Conservation (phyloP, 176 grass and related monocot genomes). For the Ensete glaucum region DNA sequence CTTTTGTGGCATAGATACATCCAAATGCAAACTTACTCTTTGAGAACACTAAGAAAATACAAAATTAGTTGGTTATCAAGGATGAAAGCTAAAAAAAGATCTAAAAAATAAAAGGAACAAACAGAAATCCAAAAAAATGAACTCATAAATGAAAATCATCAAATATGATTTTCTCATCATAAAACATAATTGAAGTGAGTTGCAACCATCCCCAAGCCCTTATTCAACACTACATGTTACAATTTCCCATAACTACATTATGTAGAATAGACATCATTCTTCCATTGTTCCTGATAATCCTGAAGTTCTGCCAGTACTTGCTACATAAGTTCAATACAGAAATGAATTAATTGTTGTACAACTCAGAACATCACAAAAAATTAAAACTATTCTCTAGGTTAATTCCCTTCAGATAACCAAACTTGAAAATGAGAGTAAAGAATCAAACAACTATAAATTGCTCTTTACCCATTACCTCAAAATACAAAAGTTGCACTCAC, state of each 20-base stretch:
- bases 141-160: too few relatives aligned
- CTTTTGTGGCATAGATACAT: too few relatives aligned
- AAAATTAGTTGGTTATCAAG: too few relatives aligned
- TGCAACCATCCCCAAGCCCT: neutral
- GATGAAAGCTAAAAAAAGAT: too few relatives aligned
- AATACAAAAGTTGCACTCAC: neutral
- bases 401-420: neutral
- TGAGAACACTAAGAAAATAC: too few relatives aligned
- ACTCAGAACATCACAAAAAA: neutral
- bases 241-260: neutral
- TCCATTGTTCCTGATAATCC: neutral
- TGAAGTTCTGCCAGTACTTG: neutral
- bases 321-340: neutral
- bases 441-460: too few relatives aligned
- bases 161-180: too few relatives aligned
- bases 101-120: too few relatives aligned
- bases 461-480: neutral
- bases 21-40: too few relatives aligned
- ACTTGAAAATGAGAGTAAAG: too few relatives aligned
- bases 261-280: neutral
- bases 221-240: neutral
- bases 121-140: too few relatives aligned
- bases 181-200: too few relatives aligned
- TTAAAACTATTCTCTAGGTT: neutral
- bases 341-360: neutral